Conservation (phyloP, 352 stramenopile species). For the Pythium aphanidermatum region DNA sequence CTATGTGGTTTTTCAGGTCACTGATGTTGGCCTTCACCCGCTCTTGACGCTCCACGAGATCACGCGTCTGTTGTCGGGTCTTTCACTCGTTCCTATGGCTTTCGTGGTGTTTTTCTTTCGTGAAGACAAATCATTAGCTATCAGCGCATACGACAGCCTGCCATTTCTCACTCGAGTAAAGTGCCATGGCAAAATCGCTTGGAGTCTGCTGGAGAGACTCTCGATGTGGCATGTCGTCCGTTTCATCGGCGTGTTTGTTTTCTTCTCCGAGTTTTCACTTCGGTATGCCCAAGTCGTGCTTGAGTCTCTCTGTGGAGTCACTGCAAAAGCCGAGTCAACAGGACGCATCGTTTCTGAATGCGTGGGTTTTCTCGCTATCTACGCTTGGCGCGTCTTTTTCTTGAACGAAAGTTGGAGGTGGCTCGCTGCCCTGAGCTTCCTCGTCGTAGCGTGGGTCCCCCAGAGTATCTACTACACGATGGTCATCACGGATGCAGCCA, state of each 20-base stretch:
- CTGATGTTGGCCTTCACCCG: conserved; percentile 30
- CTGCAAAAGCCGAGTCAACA: conserved; percentile 30
- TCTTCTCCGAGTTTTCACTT: conserved; percentile 54
- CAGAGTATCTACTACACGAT: conserved; percentile 34
- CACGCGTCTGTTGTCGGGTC: conserved; percentile 46
- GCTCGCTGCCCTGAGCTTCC: conserved; percentile 19
- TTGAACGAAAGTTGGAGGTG: conserved; percentile 43
- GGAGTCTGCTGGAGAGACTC: conserved; percentile 22
- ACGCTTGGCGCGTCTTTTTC: conserved; percentile 39
- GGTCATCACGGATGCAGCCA: conserved; percentile 19
- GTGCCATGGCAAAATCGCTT: conserved; percentile 15
- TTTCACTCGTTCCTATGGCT: conserved; percentile 33
- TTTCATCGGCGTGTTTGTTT: conserved; percentile 56
- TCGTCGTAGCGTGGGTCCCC: conserved; percentile 31
- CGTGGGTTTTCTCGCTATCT: conserved; percentile 33
- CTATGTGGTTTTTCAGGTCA: conserved; percentile 46
- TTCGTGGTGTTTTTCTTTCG: conserved; percentile 31
- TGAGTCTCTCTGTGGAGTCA: conserved; percentile 34
- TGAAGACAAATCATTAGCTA: conserved; percentile 9
- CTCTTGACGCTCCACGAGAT: conserved; percentile 39
- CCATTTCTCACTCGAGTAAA: neutral
- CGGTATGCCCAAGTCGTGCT: conserved; percentile 40
- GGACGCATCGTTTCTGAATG: conserved; percentile 43
- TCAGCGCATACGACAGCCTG: neutral
- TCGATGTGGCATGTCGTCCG: conserved; percentile 39